Evolutionary conservation across 768 basidiomycete genomes (phyloP).

Genomic region (Boletus fagicola): DNA sequence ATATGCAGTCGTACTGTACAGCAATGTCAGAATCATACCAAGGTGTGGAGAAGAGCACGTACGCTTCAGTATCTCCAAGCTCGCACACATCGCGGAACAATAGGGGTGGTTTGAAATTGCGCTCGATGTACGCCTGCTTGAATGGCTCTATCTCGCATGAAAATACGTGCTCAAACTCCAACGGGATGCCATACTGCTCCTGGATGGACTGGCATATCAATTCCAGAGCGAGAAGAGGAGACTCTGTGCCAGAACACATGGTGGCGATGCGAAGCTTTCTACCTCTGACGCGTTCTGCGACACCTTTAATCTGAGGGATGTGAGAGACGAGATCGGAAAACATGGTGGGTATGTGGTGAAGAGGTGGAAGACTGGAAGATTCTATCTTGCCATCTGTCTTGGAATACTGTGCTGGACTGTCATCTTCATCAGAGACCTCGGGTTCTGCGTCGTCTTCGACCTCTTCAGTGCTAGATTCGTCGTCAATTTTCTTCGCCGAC

Average conservation of each 20-base stretch:
- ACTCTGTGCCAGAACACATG: constrained; percentile 97
- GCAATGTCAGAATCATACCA: not conserved
- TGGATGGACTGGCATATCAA: constrained; percentile 75
- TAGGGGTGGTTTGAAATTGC: constrained; percentile 90
- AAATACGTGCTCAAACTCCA: constrained; percentile 89
- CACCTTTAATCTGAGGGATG: constrained; percentile 61
- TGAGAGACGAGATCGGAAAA: constrained; percentile 72
- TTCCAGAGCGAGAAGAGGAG: constrained; percentile 86
- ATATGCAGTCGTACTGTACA: constrained; percentile 81
- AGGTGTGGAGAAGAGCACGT: constrained; percentile 28
- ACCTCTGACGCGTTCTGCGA: constrained; percentile 66
- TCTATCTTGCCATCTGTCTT: constrained; percentile 44
- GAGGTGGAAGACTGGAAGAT: constrained; percentile 71
- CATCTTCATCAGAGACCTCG: constrained; percentile 32
- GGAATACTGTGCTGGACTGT: constrained; percentile 33
- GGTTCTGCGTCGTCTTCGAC: constrained; percentile 36
- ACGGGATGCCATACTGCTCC: constrained; percentile 58
- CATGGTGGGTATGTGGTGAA: constrained; percentile 67
- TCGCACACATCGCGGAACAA: constrained; percentile 95
- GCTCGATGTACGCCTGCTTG: constrained; percentile 96
- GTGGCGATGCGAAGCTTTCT: constrained; percentile 91
- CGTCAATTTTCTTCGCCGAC: constrained; percentile 33
- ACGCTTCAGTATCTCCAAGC: constrained; percentile 77
- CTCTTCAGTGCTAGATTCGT: constrained; percentile 31
- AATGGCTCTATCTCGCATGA: constrained; percentile 97